phyloP scores from a whole-genome alignment of 768 basidiomycete species.

The Favolaschia claudopus region DNA sequence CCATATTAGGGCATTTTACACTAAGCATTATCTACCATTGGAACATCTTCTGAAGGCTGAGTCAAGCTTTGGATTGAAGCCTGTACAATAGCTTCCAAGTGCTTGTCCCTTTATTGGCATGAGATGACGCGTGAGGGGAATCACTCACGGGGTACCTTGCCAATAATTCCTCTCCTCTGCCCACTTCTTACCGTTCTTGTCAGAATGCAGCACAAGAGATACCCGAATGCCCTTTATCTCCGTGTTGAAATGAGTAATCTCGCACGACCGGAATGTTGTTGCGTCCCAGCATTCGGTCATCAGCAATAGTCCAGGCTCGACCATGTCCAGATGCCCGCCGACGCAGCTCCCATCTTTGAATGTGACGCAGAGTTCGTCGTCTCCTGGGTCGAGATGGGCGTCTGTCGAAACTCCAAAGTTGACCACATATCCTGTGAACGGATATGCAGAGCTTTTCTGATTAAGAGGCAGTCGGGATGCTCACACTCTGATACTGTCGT shows the following conservation, averaged over 20 bases:
- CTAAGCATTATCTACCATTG: too few species aligned
- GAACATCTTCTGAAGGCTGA: too few species aligned
- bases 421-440: conserved; percentile 32
- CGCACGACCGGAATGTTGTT: conserved; percentile 3
- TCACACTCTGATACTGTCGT: conserved; percentile 11
- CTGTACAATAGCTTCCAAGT: too few species aligned
- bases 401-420: conserved; percentile 30
- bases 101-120: too few species aligned
- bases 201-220: conserved; percentile 6
- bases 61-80: too few species aligned
- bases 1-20: too few species aligned
- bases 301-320: conserved; percentile 33
- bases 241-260: conserved; percentile 10
- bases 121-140: too few species aligned
- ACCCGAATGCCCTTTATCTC: not conserved
- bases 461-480: conserved; percentile 12
- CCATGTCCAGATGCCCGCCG: conserved; percentile 33
- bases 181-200: too few species aligned
- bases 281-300: conserved; percentile 28
- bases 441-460: conserved; percentile 7
- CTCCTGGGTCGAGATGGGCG: conserved; percentile 30
- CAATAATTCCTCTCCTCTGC: too few species aligned
- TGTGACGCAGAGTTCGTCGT: conserved; percentile 33
- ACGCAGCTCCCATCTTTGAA: conserved; percentile 27
- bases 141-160: too few species aligned